Percentiles rank a stretch among this genome's conserved stretches.
These are phyloP conservation scores for Ampelomyces quisqualis DNA, from an alignment of 2,329 filamentous ascomycete species.

Conservation along the genomic window DNA sequence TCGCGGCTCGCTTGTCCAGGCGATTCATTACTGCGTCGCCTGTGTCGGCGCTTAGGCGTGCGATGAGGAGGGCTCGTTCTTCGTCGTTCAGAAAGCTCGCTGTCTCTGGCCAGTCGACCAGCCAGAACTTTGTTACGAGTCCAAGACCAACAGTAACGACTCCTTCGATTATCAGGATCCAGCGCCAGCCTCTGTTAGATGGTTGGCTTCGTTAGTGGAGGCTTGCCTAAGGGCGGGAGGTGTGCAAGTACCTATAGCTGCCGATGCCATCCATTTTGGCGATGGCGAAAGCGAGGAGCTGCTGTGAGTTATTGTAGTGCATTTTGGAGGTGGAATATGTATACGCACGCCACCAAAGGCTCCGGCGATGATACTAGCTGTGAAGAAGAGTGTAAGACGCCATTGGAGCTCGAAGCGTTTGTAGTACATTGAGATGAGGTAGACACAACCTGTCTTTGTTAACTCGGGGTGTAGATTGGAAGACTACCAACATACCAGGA, in stretches of 20 bases:
- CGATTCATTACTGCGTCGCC: slow-evolving; percentile 54
- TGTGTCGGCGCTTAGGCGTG: slow-evolving; percentile 29
- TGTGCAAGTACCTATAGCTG: too few species aligned
- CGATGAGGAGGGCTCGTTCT: slow-evolving; percentile 32
- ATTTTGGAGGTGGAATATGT: background rate
- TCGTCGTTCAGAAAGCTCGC: slow-evolving; percentile 36
- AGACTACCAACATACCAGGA: slow-evolving; percentile 16
- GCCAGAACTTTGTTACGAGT: slow-evolving; percentile 51
- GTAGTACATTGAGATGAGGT: slow-evolving; percentile 45
- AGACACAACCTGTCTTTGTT: slow-evolving; percentile 25
- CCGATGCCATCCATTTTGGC: slow-evolving; percentile 60
- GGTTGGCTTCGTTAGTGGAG: too few species aligned
- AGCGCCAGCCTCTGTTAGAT: slow-evolving; percentile 43
- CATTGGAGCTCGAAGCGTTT: slow-evolving; percentile 48
- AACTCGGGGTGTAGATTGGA: background rate
- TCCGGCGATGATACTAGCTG: slow-evolving; percentile 45
- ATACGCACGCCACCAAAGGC: slow-evolving; percentile 43
- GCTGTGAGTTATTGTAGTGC: background rate
- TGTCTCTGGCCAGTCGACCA: slow-evolving; percentile 51
- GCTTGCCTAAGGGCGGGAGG: too few species aligned
- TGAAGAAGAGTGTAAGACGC: slow-evolving; percentile 47
- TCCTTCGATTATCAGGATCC: slow-evolving; percentile 40
- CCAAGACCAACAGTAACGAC: slow-evolving; percentile 41
- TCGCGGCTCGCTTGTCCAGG: slow-evolving; percentile 51
- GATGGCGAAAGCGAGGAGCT: slow-evolving; percentile 52